These are phyloP conservation scores for Dictyostelium purpureum DNA, from an alignment of 78 protist species.

Conservation along the genomic window DNA sequence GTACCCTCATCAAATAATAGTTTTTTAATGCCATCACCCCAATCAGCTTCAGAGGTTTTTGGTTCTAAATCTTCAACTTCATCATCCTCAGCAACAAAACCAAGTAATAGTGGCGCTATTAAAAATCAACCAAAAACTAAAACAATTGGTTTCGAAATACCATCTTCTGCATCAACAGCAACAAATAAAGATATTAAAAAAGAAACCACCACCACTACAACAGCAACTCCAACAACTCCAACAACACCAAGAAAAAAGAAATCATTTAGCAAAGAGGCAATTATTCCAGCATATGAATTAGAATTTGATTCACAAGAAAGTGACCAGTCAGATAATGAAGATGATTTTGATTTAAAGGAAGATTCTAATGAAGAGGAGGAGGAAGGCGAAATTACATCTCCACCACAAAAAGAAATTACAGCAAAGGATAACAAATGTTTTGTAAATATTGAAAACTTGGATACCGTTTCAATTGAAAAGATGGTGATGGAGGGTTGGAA, in stretches of 20 bases:
- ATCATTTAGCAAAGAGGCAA: neutral
- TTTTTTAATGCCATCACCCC: slow-evolving; percentile 14
- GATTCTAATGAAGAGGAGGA: neutral
- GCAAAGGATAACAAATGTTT: neutral
- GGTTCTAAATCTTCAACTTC: neutral
- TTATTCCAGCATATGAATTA: neutral
- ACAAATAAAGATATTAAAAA: neutral
- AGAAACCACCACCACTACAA: neutral
- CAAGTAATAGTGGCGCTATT: neutral
- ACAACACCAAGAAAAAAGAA: neutral
- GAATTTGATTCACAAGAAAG: slow-evolving; percentile 8
- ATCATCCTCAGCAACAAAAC: neutral
- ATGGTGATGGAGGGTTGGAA: slow-evolving; percentile 46
- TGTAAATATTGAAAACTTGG: slow-evolving; percentile 17
- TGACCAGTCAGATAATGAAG: neutral
- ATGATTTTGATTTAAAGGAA: slow-evolving; percentile 8
- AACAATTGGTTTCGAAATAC: slow-evolving; percentile 31
- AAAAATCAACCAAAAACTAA: slow-evolving; percentile 1
- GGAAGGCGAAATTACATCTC: neutral
- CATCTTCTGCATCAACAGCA: neutral
- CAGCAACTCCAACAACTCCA: neutral
- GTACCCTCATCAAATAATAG: neutral
- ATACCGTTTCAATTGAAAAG: neutral
- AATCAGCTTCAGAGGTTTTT: neutral
- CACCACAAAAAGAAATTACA: slow-evolving; percentile 2